These are phyloP conservation scores for Haberlea rhodopensis DNA, from an alignment of 257 asterid species.

Conservation along the genomic window DNA sequence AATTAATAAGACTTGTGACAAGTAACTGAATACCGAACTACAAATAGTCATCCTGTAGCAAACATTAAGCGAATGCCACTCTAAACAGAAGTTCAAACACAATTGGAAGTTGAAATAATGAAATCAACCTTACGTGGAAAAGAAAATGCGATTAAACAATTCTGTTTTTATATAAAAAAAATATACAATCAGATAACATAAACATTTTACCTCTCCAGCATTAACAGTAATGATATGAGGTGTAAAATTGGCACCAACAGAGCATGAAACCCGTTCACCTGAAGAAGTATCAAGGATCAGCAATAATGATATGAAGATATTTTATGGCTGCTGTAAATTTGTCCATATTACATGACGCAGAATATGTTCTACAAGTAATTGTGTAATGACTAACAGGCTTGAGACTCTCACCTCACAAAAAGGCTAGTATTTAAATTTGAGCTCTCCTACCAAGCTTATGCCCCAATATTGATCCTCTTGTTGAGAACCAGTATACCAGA, in stretches of 20 bases:
- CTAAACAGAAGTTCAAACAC: conserved; percentile 7
- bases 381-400: too few relatives aligned
- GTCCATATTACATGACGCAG: too few relatives aligned
- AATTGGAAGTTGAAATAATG: conserved; percentile 3
- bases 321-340: too few relatives aligned
- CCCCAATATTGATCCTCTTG: too few relatives aligned
- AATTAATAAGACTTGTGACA: not conserved
- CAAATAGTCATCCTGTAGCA: not conserved
- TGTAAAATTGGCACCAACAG: conserved; percentile 79
- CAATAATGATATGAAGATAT: too few relatives aligned
- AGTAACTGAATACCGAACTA: not conserved
- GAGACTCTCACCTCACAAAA: too few relatives aligned
- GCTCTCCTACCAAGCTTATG: too few relatives aligned
- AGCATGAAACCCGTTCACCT: conserved; percentile 85
- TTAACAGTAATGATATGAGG: conserved; percentile 79
- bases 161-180: too few relatives aligned
- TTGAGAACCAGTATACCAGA: too few relatives aligned
- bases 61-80: not conserved
- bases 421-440: too few relatives aligned
- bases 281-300: conserved; percentile 26
- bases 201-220: conserved; percentile 75
- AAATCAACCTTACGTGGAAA: conserved; percentile 1
- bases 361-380: too few relatives aligned
- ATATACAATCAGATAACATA: not conserved
- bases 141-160: not conserved